Conservation (phyloP, 371 early-diverging fungal genomes). For the Capniomyces stellatus region DNA sequence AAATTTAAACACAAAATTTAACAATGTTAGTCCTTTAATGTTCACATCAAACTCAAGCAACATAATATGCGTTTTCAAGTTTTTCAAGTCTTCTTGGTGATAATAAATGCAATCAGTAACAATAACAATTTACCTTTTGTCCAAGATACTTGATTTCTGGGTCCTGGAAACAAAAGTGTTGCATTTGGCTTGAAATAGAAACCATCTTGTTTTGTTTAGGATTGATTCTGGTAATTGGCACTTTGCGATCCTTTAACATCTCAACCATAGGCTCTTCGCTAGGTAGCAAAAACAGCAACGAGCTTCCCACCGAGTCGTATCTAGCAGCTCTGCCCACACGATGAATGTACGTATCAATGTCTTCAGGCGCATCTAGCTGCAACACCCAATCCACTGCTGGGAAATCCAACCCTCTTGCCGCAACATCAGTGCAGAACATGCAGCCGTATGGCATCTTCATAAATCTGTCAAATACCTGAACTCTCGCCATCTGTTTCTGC, state of each 20-base stretch:
- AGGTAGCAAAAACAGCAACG: slow-evolving; percentile 69
- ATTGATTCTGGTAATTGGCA: slow-evolving; percentile 69
- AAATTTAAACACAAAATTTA: too few species aligned
- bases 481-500: slow-evolving; percentile 83
- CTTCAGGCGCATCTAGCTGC: slow-evolving; percentile 95
- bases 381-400: slow-evolving; percentile 96
- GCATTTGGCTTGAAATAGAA: slow-evolving; percentile 58
- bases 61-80: too few species aligned
- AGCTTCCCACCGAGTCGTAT: slow-evolving; percentile 71
- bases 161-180: slow-evolving; percentile 77
- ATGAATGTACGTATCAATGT: slow-evolving; percentile 91
- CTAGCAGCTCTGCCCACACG: slow-evolving; percentile 97
- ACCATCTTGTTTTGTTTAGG: slow-evolving; percentile 59
- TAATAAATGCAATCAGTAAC: too few species aligned
- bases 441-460: slow-evolving; percentile 49
- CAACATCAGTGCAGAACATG: slow-evolving; percentile 91
- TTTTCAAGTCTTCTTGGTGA: too few species aligned
- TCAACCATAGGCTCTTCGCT: slow-evolving; percentile 71
- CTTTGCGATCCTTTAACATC: slow-evolving; percentile 46
- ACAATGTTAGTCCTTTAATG: too few species aligned
- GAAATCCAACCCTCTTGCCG: slow-evolving; percentile 96
- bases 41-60: too few species aligned
- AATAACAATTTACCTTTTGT: slow-evolving; percentile 42
- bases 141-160: slow-evolving; percentile 90
- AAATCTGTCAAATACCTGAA: slow-evolving; percentile 78